Base-by-base conservation (phyloP, 2,329 filamentous ascomycete species). In the Endoconidiophora laricicola region DNA sequence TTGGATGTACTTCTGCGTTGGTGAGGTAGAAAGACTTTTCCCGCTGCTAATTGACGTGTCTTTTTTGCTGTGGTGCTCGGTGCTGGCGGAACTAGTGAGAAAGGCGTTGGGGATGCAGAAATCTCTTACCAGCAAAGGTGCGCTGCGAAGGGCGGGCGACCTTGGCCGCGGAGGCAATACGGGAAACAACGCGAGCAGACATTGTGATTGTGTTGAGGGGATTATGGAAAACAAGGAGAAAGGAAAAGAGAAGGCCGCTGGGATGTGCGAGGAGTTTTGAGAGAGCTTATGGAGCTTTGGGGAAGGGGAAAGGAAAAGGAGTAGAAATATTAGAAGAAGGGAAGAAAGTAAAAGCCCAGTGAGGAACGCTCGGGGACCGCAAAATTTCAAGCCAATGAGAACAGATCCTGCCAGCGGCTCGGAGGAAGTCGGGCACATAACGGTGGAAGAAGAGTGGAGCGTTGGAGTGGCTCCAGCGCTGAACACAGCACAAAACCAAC, bases 321-420 rank as follows among this genome's bases (percentile, higher is more conserved):
- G 52, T 53, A 48, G 52, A 53, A 50, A 48, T 43, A 45, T 47
- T n/a, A 50, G 52, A 48, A 53, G 48, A 53, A 47, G 44, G 48
- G 40, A 47, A 49, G 44, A 49, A 50, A 48, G 48, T 39, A 50
- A 53, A 53, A 53, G 48, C 45, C 48, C 51, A 53, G 48, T 53
- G 52, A 53, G 52, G 52, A 53, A 53, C 52, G 52, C 52, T 53
- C 52, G 52, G 52, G 52, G 52, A 47, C 52, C 48, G 52, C 52
- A 53, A 53, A 53, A 53, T 53, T 50, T 53, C 52, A 53, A 50
- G 48, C 52, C 52, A 53, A 53, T 53, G 44, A 53, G 48, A 53
- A 16, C 52, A 23, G 44, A 50, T 44, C 44, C 48, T 53, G 48
- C 48, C 45, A 48, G 26, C 41, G 48, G 52, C 52, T 53, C 52